Percentiles rank a stretch among this genome's conserved stretches.
Conservation (phyloP, 2,329 filamentous ascomycete species). For the Ophiostoma sp. region DNA sequence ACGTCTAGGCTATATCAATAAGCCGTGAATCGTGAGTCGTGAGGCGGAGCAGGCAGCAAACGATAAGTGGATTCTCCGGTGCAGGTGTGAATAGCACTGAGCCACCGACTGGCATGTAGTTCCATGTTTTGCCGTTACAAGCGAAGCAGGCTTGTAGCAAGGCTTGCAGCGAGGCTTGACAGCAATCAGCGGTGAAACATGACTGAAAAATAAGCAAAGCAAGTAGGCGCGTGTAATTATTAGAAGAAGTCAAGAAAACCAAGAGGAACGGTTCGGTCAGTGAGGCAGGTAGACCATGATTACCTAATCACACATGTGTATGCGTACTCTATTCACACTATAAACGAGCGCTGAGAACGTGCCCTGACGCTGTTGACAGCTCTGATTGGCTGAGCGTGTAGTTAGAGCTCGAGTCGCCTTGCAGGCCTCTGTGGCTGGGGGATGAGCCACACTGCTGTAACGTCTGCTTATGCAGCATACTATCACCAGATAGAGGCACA, state of each 20-base stretch:
- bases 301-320: too few relatives aligned
- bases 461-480: background rate
- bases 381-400: background rate
- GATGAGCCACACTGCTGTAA: background rate
- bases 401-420: background rate
- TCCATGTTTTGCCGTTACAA: background rate
- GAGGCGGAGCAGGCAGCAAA: constrained; percentile 13
- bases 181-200: background rate
- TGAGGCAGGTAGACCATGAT: too few relatives aligned
- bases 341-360: too few relatives aligned
- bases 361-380: too few relatives aligned
- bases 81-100: background rate
- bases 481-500: background rate
- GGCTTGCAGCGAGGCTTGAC: background rate
- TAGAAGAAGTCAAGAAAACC: background rate
- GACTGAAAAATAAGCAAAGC: background rate
- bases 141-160: constrained; percentile 1
- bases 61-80: background rate
- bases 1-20: background rate
- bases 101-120: constrained; percentile 13
- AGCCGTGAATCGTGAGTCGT: background rate
- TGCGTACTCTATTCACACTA: too few relatives aligned
- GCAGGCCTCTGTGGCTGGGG: constrained; percentile 10
- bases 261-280: background rate
- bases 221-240: background rate